These are phyloP conservation scores for Capsicum pubescens DNA, from an alignment of 257 asterid species.

Conservation along the genomic window DNA sequence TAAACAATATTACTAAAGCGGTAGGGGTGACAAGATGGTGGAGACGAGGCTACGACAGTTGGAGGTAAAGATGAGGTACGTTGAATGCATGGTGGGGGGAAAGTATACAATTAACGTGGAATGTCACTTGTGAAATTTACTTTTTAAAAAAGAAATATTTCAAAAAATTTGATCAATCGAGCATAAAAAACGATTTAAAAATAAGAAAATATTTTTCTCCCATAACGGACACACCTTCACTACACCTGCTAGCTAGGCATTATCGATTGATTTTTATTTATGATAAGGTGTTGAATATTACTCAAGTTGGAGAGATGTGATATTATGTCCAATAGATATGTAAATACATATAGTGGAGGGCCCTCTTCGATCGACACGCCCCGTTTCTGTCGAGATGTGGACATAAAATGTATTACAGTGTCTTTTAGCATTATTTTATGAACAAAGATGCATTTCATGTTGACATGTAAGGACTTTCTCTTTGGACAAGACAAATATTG, in stretches of 20 bases:
- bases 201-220: too few relatives aligned
- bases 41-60: too few relatives aligned
- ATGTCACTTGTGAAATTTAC: too few relatives aligned
- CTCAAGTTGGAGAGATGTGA: conserved; percentile 28
- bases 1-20: too few relatives aligned
- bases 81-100: too few relatives aligned
- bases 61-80: too few relatives aligned
- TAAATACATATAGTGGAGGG: neutral
- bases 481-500: conserved; percentile 22
- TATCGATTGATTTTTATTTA: conserved; percentile 13
- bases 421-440: neutral
- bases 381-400: neutral
- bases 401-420: neutral
- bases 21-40: too few relatives aligned
- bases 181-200: too few relatives aligned
- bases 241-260: too few relatives aligned
- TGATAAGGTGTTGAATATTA: neutral
- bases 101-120: too few relatives aligned
- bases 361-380: neutral
- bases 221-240: neutral
- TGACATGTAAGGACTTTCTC: neutral
- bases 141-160: too few relatives aligned
- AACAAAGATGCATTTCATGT: neutral
- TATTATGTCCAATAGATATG: neutral
- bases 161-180: too few relatives aligned